phyloP scores from a whole-genome alignment of 169 alveolate genomes.

The Plasmodium sp. region DNA sequence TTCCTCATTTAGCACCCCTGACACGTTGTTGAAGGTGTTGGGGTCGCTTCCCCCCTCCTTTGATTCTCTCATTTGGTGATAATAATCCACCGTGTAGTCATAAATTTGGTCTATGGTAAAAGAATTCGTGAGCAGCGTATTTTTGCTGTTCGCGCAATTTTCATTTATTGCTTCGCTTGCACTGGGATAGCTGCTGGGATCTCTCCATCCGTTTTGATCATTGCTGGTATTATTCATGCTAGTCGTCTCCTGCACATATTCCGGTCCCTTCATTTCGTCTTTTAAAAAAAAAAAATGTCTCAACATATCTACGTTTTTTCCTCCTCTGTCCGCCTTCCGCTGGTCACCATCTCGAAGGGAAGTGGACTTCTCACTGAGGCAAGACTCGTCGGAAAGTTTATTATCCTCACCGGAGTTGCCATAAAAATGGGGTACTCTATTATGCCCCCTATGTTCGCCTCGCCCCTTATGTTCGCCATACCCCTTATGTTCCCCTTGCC shows the following conservation, averaged over 20 bases:
- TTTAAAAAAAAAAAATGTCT: constrained; percentile 10
- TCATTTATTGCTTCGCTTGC: background rate
- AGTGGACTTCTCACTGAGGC: background rate
- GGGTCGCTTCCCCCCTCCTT: background rate
- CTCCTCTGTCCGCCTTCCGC: background rate
- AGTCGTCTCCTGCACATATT: background rate
- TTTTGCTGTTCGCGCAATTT: background rate
- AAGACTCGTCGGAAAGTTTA: background rate
- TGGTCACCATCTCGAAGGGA: background rate
- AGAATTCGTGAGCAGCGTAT: background rate
- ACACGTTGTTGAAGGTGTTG: background rate
- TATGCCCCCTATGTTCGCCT: background rate
- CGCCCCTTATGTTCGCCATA: background rate
- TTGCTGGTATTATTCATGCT: background rate
- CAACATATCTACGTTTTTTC: background rate
- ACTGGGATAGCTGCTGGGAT: background rate
- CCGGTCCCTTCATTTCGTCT: background rate
- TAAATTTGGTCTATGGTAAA: constrained; percentile 37
- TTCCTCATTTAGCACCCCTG: background rate
- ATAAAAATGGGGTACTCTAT: background rate
- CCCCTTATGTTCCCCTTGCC: background rate
- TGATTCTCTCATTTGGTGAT: background rate
- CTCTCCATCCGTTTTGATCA: background rate
- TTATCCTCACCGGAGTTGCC: background rate
- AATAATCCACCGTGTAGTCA: constrained; percentile 35